Evolutionary conservation across 2,329 filamentous ascomycete genomes (phyloP), one percentile per base, ranked within the genome.

Genomic region (Magnaporthiopsis rhizophila): DNA sequence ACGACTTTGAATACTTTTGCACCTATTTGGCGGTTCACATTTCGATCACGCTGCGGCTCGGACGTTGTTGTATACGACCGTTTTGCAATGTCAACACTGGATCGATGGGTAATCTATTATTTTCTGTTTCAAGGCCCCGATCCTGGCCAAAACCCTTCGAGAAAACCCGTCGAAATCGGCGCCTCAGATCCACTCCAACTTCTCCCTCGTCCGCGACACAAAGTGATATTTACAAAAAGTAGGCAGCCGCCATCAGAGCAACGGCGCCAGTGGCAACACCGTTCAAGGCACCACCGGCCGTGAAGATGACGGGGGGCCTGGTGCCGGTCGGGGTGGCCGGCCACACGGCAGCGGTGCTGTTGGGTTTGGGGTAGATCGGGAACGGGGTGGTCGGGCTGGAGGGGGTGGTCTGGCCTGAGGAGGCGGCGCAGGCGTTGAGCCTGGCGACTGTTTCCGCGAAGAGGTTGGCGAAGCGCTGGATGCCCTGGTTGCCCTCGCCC

Each of bases 261-360:
- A 45, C 30, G 21, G 38, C 12, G 3, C n/a, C 59, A 34, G 45
- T 61, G 34, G 59, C 59, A 34, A 61, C 59, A 34, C 34, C 59
- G 12, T 53, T 53, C 28, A 38, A 8, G n/a, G 59, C 34, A 21
- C 34, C 59, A 8, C 59, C 59, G 11, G 59, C 59, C 32, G 59
- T 61, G 59, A 61, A 34, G 32, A 61, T 61, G 32, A n/a, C n/a
- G n/a, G n/a, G n/a, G 59, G 59, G 13, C 34, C 24, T 61, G 59
- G 21, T n/a, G 45, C 6, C 45, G 21, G 45, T 21, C 45, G 45
- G 45, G 21, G 21, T 21, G 45, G 45, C 21, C 45, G 45, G 18
- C 45, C 45, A 53, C 8, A 34, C 30, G 18, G 11, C 58, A 11
- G 34, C 59, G n/a, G 59, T 61, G 59, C 59, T 34, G 59, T 61